Base-by-base conservation (phyloP, 2,329 filamentous ascomycete species). In the Fusarium secorum region DNA sequence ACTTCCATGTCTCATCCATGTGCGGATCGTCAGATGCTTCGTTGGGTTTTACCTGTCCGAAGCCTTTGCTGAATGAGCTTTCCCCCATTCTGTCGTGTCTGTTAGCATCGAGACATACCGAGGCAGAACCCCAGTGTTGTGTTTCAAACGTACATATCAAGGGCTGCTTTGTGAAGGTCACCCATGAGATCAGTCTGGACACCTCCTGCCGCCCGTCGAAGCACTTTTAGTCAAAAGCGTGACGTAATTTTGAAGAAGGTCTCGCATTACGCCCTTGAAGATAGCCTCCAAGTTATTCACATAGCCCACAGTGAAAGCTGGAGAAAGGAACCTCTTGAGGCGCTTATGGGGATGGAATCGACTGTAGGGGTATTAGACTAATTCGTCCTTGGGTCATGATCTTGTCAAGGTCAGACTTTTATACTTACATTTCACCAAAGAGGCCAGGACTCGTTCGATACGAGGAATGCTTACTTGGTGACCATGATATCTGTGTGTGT, bases 371-470 rank as follows among this genome's bases (percentile, higher is more conserved):
- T 22, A 6, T 46, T 2, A 7, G 14, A 30, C 11, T 6, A 4
- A 46, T 13, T 22, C 14, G 7, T 17, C 20, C n/a, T 30, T 0
- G 4, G 14, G 26, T 3, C 7, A 17, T n/a, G 15, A 9, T 8
- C 3, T 17, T n/a, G 9, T 6, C 26, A 30, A 11, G 14, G 3
- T 5, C 7, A 9, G 5, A n/a, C 0, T 1, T 10, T 5, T 15
- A 13, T 18, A 24, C 51, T 42, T 3, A 33, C 36, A 54, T 54
- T 22, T 54, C 51, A 3, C 51, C 51, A n/a, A 54, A 54, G 15
- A 54, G 51, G 3, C 51, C 51, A 4, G 51, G 51, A 1, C 36
- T 54, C 6, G 15, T 42, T 20, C 1, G 3, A 22, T 13, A 17
- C 10, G 9, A n/a, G 10, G 5, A 26, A 46, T 6, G 7, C 22